phyloP scores from a whole-genome alignment of 441 rosid species.

The Mallotus repandus region DNA sequence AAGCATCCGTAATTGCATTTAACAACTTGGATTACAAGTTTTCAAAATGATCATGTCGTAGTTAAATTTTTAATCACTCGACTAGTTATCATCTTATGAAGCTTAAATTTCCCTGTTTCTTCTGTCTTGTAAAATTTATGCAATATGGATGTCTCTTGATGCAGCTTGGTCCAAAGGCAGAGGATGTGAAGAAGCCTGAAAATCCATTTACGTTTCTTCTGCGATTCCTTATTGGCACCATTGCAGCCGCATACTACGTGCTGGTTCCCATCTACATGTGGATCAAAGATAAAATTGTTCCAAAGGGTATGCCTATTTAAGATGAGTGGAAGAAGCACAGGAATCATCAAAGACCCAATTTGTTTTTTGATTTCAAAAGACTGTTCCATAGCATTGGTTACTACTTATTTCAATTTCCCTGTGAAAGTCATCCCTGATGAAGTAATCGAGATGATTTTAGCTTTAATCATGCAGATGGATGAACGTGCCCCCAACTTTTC shows the following conservation, averaged over 20 bases:
- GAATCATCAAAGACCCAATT: too few species aligned
- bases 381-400: too few species aligned
- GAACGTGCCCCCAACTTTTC: too few species aligned
- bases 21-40: too few species aligned
- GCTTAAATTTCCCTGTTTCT: background rate
- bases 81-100: background rate
- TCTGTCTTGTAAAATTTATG: background rate
- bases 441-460: too few species aligned
- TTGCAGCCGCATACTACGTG: slow-evolving; percentile 53
- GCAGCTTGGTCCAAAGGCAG: slow-evolving; percentile 61
- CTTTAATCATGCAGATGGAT: too few species aligned
- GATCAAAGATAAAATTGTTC: slow-evolving; percentile 55
- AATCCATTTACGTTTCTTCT: slow-evolving; percentile 42
- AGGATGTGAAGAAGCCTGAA: slow-evolving; percentile 52
- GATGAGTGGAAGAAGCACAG: background rate
- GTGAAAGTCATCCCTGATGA: too few species aligned
- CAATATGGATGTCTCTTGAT: slow-evolving; percentile 5
- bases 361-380: too few species aligned
- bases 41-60: too few species aligned
- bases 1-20: too few species aligned
- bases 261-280: slow-evolving; percentile 68
- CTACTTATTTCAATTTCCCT: too few species aligned
- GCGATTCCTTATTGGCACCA: slow-evolving; percentile 44
- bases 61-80: too few species aligned
- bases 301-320: slow-evolving; percentile 50